Base-by-base conservation (phyloP, 176 grass and related monocot genomes). In the Cocos nucifera region DNA sequence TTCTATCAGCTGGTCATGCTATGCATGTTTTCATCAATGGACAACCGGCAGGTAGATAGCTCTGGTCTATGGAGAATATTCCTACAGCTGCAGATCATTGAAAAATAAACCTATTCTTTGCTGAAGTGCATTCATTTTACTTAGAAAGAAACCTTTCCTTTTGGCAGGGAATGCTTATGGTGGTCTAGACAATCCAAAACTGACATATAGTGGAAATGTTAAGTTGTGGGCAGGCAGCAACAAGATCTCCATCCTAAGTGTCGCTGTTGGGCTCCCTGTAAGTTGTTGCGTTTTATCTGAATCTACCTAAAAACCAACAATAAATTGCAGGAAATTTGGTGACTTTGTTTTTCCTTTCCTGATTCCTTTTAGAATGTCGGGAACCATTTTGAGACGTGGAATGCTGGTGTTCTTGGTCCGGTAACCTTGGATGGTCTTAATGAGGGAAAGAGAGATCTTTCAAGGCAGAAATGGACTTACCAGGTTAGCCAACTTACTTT, bases 21-120 rank as follows among this genome's bases (percentile, higher is more conserved):
- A 63, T 91, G 78, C 87, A 85, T 32, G 66, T 97, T 54, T 97
- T 97, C 1, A 67, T 91, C 60, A 97, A 97, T n/a, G 87, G 93
- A n/a, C 53, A 80, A 30, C 77, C 18, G 22, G n/a, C 26, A 39
- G 92, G 58, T 76, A 50, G 29, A n/a, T 17, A 8, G 12, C 18
- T 39, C 20, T 35, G 19, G 14, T 18, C 51, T 50, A 15, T 32
- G 22, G 4, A 15, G 12, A 14, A 44, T 44, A 44, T 44, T 44
- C 35, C 2, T 3, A 44, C 10, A 44, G 1, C 35, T 44, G 10
- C 9, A 3, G 10, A 1, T 44, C 9, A 12, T 44, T 44, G 35
- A 10, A 44, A 44, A 12, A 44, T 12, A 44, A 44, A 44, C 2
- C 35, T 44, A 3, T 44, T 44, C 5, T 30, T 44, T 44, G 9